Base-by-base conservation (phyloP, 805 yeast species). In the Peterozyma xylosa region DNA sequence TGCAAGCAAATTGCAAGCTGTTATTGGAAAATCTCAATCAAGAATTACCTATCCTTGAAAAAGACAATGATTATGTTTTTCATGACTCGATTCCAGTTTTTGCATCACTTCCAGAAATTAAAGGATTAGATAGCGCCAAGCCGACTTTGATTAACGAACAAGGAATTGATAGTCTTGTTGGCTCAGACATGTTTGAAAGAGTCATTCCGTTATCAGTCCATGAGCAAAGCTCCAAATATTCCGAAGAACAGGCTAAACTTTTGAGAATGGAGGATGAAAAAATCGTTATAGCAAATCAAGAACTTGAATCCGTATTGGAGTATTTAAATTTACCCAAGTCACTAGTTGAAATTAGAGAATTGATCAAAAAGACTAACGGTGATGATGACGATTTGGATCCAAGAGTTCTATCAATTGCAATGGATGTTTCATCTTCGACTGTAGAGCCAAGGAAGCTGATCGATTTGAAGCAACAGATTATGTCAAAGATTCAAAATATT, bases 1-100 rank as follows among this genome's bases (percentile, higher is more conserved):
- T 48, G 21, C 60, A 63, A 35, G 43, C 43, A 39, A 48, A 36
- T 37, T 62, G 41, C 35, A 58, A 62, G 35, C 57, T 63, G 2
- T 45, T 61, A 3, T 49, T 60, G 5, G 71, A 68, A 14, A 61
- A 59, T 13, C 32, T 56, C 41, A 55, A 55, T 18, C 47, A 55
- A 9, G 67, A 70, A 40, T 49, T 66, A 11, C 59, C 58, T 27
- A 52, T 60, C 2, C 53, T 86, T 52, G 79, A 74, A 21, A 88
- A 85, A 51, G 98, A 91, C 56, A 91, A 91, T 55, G 97, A 91
- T 57, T 82, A 79, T 53, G 86, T 91, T 33, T 91, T 86, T 57
- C 96, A 93, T 60, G 91, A 84, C 16, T 54, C 70, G 1, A 66
- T 90, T 11, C 96, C 96, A 1, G 66, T 76, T 3, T 62, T 63